Base-by-base conservation (phyloP, 345 rosid genomes). In the Heritiera fomes region DNA sequence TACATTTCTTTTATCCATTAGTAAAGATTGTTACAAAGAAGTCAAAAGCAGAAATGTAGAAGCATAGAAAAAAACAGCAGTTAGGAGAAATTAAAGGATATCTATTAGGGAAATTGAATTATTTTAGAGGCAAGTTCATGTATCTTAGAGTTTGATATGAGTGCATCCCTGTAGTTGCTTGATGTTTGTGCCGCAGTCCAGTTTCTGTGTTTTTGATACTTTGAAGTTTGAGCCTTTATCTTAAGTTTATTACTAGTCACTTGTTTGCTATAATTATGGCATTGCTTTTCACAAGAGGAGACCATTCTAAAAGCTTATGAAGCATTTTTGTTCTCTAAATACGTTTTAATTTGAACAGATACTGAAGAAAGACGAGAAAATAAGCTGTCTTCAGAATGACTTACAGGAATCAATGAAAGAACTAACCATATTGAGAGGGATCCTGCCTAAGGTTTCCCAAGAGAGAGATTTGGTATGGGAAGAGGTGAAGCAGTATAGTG, bases 391-490 rank as follows among this genome's bases (percentile, higher is more conserved):
- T 17, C 89, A 88, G 79, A 86, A 15, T 12, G 86, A 88, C 76
- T 89, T 97, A 47, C 88, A 93, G 79, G 97, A 92, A 79, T 86
- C 89, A 0, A 52, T 67, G n/a, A 92, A 89, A 86, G 97, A 91
- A 77, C 75, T 86, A 12, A 67, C 86, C 43, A 81, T 83, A 73
- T 49, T 85, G 71, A 87, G 75, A 81, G 88, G 93, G 5, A 77
- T 93, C 41, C 77, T 97, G 78, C 84, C 94, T 5, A 92, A 90
- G 82, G 95, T 94, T 63, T 77, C 93, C 4, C 78, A 87, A 58
- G 97, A 97, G 83, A 94, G 99, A 81, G 98, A 93, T 79, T 40
- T 85, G 85, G 86, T 92, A 82, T 96, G 98, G 98, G 90, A 90
- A 71, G 89, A 96, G 79, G 90, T 89, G 70, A 93, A 90, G 82